These are phyloP conservation scores for Aspergillus taichungensis DNA, from an alignment of 495 filamentous ascomycete species.

Conservation along the genomic window DNA sequence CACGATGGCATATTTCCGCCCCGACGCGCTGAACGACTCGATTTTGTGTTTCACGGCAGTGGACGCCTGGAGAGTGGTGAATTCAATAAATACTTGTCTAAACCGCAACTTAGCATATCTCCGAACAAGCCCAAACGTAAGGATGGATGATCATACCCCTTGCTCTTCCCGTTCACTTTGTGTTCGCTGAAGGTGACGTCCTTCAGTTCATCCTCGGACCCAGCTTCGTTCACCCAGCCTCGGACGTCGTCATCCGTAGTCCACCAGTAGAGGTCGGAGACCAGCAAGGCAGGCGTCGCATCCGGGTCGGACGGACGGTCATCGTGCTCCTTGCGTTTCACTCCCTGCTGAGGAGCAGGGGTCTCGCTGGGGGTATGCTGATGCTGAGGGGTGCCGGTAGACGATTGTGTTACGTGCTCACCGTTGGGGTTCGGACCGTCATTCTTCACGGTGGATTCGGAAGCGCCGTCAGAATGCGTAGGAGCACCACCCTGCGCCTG, in stretches of 20 bases:
- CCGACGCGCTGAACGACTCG: conserved; percentile 47
- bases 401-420: conserved; percentile 14
- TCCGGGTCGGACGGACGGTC: conserved; percentile 71
- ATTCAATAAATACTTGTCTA: conserved; percentile 87
- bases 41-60: conserved; percentile 78
- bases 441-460: conserved; percentile 14
- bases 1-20: conserved; percentile 61
- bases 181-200: conserved; percentile 96
- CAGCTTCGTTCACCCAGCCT: conserved; percentile 70
- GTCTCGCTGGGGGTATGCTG: conserved; percentile 11
- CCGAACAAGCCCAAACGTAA: background rate
- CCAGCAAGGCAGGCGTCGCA: conserved; percentile 71
- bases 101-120: conserved; percentile 4
- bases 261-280: conserved; percentile 94
- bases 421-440: conserved; percentile 14
- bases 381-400: conserved; percentile 5
- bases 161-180: conserved; percentile 97
- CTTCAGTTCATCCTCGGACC: conserved; percentile 74
- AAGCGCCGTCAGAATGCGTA: conserved; percentile 8
- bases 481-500: conserved; percentile 12
- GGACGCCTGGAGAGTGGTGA: conserved; percentile 74
- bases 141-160: conserved; percentile 57
- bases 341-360: conserved; percentile 47
- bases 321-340: conserved; percentile 69
- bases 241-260: conserved; percentile 91